Evolutionary conservation across 2,329 filamentous ascomycete species (phyloP).

Genomic region (Alternaria rosae): DNA sequence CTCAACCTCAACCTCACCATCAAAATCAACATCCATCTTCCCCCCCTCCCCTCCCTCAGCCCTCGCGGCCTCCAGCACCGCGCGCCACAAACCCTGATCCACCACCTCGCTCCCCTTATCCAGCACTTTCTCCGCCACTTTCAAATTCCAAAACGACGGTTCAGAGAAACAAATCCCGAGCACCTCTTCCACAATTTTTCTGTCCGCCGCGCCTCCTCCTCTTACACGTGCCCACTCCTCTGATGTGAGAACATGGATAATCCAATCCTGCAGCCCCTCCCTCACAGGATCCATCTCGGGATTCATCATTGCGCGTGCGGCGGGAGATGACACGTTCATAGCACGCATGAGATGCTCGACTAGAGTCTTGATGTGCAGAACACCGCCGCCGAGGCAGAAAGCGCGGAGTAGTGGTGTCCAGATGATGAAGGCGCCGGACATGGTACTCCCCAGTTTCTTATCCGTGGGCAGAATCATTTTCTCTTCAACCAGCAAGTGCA

Average conservation of each 20-base stretch:
- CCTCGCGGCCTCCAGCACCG: slow-evolving; percentile 43
- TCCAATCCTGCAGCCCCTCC: slow-evolving; percentile 59
- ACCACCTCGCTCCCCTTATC: slow-evolving; percentile 21
- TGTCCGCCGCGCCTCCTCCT: slow-evolving; percentile 8
- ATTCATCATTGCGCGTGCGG: background rate
- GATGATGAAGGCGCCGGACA: slow-evolving; percentile 55
- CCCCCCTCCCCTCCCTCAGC: slow-evolving; percentile 7
- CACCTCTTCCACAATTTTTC: slow-evolving; percentile 14
- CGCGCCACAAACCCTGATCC: slow-evolving; percentile 22
- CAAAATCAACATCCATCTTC: slow-evolving; percentile 16
- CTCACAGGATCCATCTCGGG: slow-evolving; percentile 38
- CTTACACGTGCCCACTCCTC: slow-evolving; percentile 46
- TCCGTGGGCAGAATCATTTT: slow-evolving; percentile 48
- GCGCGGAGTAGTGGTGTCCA: slow-evolving; percentile 52
- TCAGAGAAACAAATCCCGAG: slow-evolving; percentile 44
- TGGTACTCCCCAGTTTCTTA: slow-evolving; percentile 41
- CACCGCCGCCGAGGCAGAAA: slow-evolving; percentile 37
- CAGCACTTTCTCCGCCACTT: slow-evolving; percentile 46
- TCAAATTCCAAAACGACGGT: slow-evolving; percentile 49
- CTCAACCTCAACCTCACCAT: slow-evolving; percentile 14
- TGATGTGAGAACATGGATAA: slow-evolving; percentile 56
- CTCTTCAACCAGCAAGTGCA: slow-evolving; percentile 44
- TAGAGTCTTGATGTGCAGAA: slow-evolving; percentile 45
- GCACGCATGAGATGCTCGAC: slow-evolving; percentile 50
- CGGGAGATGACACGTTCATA: slow-evolving; percentile 33